Evolutionary conservation across 2,329 filamentous ascomycete genomes (phyloP).

Genomic region (Tolypocladium guangdongense): DNA sequence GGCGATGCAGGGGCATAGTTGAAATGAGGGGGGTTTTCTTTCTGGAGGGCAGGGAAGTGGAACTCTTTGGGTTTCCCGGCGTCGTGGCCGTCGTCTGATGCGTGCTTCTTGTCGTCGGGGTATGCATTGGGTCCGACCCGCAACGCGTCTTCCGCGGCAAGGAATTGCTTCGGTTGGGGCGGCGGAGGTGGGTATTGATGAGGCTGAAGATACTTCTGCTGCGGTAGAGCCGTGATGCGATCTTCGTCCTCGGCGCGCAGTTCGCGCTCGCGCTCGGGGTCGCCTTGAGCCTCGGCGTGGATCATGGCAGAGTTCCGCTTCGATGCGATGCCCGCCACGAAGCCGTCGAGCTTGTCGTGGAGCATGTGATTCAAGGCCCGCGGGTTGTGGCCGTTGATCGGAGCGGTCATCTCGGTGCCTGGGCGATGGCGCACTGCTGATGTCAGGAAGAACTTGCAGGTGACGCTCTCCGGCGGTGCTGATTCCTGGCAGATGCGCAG

Average conservation of each 20-base stretch:
- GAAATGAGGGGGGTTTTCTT: constrained; percentile 44
- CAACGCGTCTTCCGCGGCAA: neutral
- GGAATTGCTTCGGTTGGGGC: constrained; percentile 5
- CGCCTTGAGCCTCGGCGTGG: constrained; percentile 67
- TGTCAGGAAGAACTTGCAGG: constrained; percentile 92
- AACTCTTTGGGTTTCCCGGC: constrained; percentile 28
- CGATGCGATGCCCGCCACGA: constrained; percentile 75
- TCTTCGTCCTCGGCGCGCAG: constrained; percentile 77
- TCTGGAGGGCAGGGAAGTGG: constrained; percentile 45
- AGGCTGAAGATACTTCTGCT: constrained; percentile 51
- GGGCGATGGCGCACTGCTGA: constrained; percentile 38
- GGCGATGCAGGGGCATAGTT: constrained; percentile 40
- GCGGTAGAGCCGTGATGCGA: constrained; percentile 69
- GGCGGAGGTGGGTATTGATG: constrained; percentile 24
- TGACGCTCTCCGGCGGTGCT: constrained; percentile 77
- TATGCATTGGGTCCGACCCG: constrained; percentile 15
- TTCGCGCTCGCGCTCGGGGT: constrained; percentile 68
- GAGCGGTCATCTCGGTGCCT: constrained; percentile 32
- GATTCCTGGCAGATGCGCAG: constrained; percentile 82
- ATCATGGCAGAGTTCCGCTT: constrained; percentile 82
- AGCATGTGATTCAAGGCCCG: constrained; percentile 64
- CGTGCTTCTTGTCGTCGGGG: constrained; percentile 30
- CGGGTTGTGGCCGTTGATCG: constrained; percentile 19
- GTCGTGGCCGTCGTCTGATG: constrained; percentile 11
- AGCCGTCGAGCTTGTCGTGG: constrained; percentile 79